Conservation (phyloP, 1,139 yeast species). For the Pneumocystis oryctolagi region DNA sequence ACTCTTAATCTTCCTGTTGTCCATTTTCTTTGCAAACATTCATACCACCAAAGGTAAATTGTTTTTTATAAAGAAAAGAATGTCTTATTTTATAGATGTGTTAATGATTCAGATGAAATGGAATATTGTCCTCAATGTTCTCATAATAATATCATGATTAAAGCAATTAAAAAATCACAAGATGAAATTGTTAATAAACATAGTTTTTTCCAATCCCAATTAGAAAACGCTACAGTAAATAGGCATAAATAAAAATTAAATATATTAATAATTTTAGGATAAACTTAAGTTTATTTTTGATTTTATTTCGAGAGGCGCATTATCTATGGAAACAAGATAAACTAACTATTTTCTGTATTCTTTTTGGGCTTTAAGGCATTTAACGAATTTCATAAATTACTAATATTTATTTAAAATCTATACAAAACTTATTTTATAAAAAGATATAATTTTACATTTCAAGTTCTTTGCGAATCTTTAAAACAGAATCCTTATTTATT, state of each 20-base stretch:
- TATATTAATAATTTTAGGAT: not conserved
- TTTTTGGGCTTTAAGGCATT: not conserved
- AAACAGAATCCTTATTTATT: slow-evolving; percentile 40
- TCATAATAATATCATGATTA: slow-evolving; percentile 51
- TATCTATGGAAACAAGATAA: not conserved
- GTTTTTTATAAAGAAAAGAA: slow-evolving; percentile 10
- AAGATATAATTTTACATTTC: slow-evolving; percentile 16
- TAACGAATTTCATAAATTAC: not conserved
- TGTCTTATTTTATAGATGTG: slow-evolving; percentile 13
- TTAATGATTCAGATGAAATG: slow-evolving; percentile 19
- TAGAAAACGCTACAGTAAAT: not conserved
- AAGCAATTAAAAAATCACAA: slow-evolving; percentile 45
- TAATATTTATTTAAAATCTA: not conserved
- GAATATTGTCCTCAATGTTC: slow-evolving; percentile 57
- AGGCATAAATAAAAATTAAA: not conserved
- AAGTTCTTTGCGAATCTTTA: slow-evolving; percentile 80
- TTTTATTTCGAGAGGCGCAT: not conserved
- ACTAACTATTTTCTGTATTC: not conserved
- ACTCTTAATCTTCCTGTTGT: slow-evolving; percentile 64
- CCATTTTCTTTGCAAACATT: slow-evolving; percentile 76
- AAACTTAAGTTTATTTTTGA: not conserved
- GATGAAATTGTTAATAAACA: slow-evolving; percentile 45
- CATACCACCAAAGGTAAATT: slow-evolving; percentile 74
- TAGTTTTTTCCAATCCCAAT: slow-evolving; percentile 38
- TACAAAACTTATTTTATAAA: not conserved